These are phyloP conservation scores for Hymenoscyphus fraxineus DNA, from an alignment of 2,329 filamentous ascomycete species.

Conservation along the genomic window DNA sequence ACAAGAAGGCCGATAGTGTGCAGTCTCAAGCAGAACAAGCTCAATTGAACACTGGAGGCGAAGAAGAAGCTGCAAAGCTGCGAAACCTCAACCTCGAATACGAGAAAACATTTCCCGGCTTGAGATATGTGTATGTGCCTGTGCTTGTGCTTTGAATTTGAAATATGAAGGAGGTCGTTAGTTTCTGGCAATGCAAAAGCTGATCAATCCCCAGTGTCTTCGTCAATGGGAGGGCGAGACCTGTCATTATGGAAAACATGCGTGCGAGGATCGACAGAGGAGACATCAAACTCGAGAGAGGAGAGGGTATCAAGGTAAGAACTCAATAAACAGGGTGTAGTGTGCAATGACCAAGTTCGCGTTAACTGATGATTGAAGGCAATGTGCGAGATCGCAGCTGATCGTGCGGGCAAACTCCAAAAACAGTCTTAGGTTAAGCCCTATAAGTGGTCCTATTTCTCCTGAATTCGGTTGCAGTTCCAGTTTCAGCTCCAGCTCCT, in stretches of 20 bases:
- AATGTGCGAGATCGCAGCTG: slow-evolving; percentile 87
- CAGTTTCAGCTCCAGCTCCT: background rate
- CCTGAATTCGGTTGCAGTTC: slow-evolving; percentile 10
- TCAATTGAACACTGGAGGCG: slow-evolving; percentile 58
- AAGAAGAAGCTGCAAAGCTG: slow-evolving; percentile 55
- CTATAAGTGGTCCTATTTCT: slow-evolving; percentile 13
- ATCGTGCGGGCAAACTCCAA: slow-evolving; percentile 53
- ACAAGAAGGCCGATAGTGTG: slow-evolving; percentile 75
- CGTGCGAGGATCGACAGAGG: slow-evolving; percentile 64
- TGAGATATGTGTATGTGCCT: slow-evolving; percentile 66
- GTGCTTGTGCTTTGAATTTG: background rate
- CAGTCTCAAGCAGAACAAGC: slow-evolving; percentile 81
- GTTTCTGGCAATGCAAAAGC: slow-evolving; percentile 4
- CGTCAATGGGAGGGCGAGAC: slow-evolving; percentile 74
- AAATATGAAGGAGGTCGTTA: background rate
- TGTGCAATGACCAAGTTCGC: background rate
- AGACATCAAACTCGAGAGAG: slow-evolving; percentile 63
- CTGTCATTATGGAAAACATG: slow-evolving; percentile 81
- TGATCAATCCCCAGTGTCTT: slow-evolving; percentile 58
- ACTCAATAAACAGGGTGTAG: background rate
- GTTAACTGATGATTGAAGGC: slow-evolving; percentile 41
- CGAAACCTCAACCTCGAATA: slow-evolving; percentile 69
- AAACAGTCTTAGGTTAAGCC: background rate
- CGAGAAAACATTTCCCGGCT: slow-evolving; percentile 73
- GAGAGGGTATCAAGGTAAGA: slow-evolving; percentile 68